Evolutionary conservation across 2,329 filamentous ascomycete species (phyloP), one percentile per base, ranked within the genome.

Genomic region (Trichoderma sp.): DNA sequence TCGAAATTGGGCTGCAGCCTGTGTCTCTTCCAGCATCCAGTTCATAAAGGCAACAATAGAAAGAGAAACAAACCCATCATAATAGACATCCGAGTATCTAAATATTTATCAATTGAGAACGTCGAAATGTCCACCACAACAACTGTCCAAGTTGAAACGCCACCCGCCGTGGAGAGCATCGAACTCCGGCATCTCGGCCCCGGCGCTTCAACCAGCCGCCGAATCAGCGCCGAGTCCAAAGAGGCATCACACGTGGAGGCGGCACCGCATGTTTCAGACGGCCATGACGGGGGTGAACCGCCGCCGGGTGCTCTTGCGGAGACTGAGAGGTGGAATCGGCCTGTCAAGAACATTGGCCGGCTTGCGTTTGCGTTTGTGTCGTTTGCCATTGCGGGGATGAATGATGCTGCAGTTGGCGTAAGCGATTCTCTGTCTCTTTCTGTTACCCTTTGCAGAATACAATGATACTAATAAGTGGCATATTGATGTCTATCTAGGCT

Each of bases 341-440:
- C 81, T 0, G 77, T 68, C 8, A 77, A 76, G 2, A 83, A 83
- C 20, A 53, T 80, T 1, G 71, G 72, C 2, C 78, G 77, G 30
- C 73, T 83, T 1, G 76, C 53, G 0, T 82, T 83, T 47, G 85
- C 87, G 0, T 90, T 90, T 75, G 83, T 87, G 77, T 85, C 86
- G 0, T 90, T 91, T 72, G 82, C 88, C 3, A 83, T 91, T 57
- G 86, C 89, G 73, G 90, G 90, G 0, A 85, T 88, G 80, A 91
- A 91, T 73, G 90, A 92, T 78, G 89, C 86, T 3, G 85, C 88
- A 17, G 86, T 88, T 68, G 88, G 88, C 66, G 87, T 87, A 82
- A 71, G 83, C 79, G 20, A n/a, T 17, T 1, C 15, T 12, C 5
- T n/a, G 5, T 1, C 11, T 26, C 12, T 43, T 4, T 6, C 23